Base-by-base conservation (phyloP, 192 early-diverging fungal genomes). In the Backusella tarrabulga region DNA sequence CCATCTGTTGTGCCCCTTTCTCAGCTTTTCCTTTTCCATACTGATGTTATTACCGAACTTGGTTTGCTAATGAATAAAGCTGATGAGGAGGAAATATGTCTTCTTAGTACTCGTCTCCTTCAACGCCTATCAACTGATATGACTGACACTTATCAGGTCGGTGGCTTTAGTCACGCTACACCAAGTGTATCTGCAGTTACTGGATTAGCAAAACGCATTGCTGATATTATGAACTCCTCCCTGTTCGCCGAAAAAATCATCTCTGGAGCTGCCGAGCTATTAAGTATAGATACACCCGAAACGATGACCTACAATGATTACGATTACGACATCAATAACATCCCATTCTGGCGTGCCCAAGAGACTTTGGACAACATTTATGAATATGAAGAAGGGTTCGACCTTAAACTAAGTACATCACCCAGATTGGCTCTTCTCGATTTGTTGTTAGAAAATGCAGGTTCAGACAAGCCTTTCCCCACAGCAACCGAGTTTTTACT, bases 401-500 rank as follows among this genome's bases (percentile, higher is more conserved):
- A 36, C 19, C 79, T 69, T 23, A 68, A 63, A 15, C 15, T 78
- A 6, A 35, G 34, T 6, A 69, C 76, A 23, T 83, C 91, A 15
- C 87, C 97, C n/a, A 91, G 94, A 0, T 82, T 95, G 38, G 92
- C 95, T 9, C 93, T 98, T 40, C 81, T 98, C 23, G 94, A 97
- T 66, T 81, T 98, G 71, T 84, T 99, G 40, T 76, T 98, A 11
- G 88, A 88, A 11, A 98, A 97, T 80, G 68, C 96, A 12, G 76
- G 81, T 19, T 78, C 83, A 1, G 66, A 81, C 9, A 84, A 85
- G 72, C 83, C 89, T 8, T 85, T 87, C 11, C 95, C 96, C 0
- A 93, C 90, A 0, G 82, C 97, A 46, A 89, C 97, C 7, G 97
- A 98, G 81, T 97, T 94, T 68, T 82, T 99, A 54, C 85, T 99